phyloP scores from a whole-genome alignment of 208 protist species.

The Hexamita inflata region DNA sequence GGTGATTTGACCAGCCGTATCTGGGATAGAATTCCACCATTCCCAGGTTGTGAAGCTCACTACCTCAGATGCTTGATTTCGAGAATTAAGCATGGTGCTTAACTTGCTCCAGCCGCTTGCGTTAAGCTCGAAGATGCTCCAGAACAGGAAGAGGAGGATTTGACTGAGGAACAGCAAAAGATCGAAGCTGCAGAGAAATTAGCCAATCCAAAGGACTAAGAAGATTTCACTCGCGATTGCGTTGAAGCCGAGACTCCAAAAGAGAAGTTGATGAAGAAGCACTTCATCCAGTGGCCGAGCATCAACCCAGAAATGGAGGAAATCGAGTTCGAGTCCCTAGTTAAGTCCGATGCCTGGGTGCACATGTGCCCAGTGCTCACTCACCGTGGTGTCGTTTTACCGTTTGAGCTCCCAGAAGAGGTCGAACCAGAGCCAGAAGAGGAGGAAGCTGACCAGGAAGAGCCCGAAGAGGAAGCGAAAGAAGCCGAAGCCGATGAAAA shows the following conservation, averaged over 20 bases:
- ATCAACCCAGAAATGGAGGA: not conserved
- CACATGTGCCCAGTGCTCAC: conserved; percentile 11
- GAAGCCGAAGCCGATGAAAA: conserved; percentile 4
- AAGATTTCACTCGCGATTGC: not conserved
- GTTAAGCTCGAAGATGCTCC: not conserved
- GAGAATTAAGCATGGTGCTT: conserved; percentile 24
- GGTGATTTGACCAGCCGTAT: not conserved
- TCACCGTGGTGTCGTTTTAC: conserved; percentile 18
- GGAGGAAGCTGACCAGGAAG: not conserved
- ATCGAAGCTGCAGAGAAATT: not conserved
- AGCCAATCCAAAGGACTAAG: not conserved
- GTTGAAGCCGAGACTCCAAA: not conserved
- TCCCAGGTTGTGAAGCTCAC: conserved; percentile 27
- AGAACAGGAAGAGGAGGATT: conserved; percentile 5
- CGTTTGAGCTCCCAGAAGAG: conserved; percentile 9
- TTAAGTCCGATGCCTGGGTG: not conserved
- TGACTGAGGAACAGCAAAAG: conserved; percentile 6
- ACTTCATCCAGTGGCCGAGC: not conserved
- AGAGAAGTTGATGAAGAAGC: too few species aligned
- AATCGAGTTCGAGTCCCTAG: not conserved
- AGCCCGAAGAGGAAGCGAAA: not conserved
- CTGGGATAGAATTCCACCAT: conserved; percentile 14
- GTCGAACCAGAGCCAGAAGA: not conserved
- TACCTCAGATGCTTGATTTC: conserved; percentile 15
- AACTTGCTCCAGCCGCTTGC: conserved; percentile 1